Evolutionary conservation across 495 filamentous ascomycete species (phyloP).

Genomic region (Melanomma pulvis-pyrius): DNA sequence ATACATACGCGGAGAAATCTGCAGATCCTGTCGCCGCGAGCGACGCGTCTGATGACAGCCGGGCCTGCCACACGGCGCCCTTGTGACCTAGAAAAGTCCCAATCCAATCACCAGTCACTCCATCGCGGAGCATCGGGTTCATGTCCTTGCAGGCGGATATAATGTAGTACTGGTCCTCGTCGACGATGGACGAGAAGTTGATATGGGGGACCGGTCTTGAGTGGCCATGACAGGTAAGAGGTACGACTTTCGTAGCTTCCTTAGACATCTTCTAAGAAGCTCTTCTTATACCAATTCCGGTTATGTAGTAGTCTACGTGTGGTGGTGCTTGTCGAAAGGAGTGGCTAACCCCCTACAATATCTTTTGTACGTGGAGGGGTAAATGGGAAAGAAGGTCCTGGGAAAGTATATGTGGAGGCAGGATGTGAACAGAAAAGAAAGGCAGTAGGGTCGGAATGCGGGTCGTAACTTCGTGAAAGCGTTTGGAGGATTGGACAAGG

Average conservation of each 20-base stretch:
- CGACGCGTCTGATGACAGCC: constrained; percentile 83
- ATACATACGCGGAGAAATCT: constrained; percentile 87
- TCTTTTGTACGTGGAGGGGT: neutral
- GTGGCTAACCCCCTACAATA: neutral
- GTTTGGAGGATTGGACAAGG: neutral
- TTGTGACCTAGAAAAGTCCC: constrained; percentile 98
- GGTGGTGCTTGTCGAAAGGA: neutral
- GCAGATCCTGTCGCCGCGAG: constrained; percentile 91
- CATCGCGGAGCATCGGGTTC: constrained; percentile 97
- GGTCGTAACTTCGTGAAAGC: neutral
- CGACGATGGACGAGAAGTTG: constrained; percentile 84
- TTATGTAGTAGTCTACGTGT: neutral
- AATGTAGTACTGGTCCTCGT: constrained; percentile 87
- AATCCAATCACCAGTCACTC: constrained; percentile 95
- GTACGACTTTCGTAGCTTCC: constrained; percentile 76
- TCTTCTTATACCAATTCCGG: neutral
- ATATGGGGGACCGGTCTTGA: constrained; percentile 94
- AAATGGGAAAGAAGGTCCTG: neutral
- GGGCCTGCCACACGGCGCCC: constrained; percentile 93
- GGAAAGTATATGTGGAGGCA: neutral
- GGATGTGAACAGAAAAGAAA: neutral
- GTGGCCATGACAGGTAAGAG: constrained; percentile 95
- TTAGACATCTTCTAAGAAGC: neutral
- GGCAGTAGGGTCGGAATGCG: neutral
- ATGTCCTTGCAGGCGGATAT: constrained; percentile 98